Evolutionary conservation across 768 basidiomycete genomes (phyloP), one percentile per base, ranked within the genome.

Genomic region (Chalciporus piperatus): DNA sequence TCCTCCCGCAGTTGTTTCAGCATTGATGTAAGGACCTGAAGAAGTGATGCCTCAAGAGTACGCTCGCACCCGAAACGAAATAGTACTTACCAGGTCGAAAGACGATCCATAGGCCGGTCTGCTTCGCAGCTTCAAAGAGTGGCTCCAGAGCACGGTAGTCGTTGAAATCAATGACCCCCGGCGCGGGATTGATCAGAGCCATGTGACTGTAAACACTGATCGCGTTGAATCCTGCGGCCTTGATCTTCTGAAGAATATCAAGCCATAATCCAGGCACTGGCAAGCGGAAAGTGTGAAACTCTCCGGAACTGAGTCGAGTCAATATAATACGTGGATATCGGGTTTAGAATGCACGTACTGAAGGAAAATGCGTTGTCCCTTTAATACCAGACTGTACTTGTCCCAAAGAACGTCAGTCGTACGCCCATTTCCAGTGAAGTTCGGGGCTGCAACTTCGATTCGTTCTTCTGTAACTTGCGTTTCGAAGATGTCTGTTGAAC

Each of bases 271-370:
- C 81, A 14, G 86, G 88, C 0, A 91, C 85, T 10, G 89, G 91
- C 8, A 92, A 70, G 20, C 89, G 81, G 72, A 88, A 92, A 1
- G 88, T 81, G 60, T 92, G 91, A 65, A 91, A 89, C 66, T 92
- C 91, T 51, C 91, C 91, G 1, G 87, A 89, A 59, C 89, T 91
- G 52, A 37, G 22, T 17, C 33, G 35, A 16, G 38, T 7, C 23
- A 45, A 33, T 28, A 13, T 39, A 27, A 14, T 10, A 43, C 4
- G 16, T 22, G 22, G 2, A 22, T 13, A 28, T 13, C 9, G 45
- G 50, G 44, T 45, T 44, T 45, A 43, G 54, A 47, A 6, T 25
- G 35, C 30, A 75, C 83, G 48, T 69, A 87, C 87, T 88, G 78
- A 4, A 91, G 65, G 57, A 91, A 88, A 17, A 88, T 64, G 14